phyloP scores from a whole-genome alignment of 106 monocot species.

The Xerophyta viscosa region DNA sequence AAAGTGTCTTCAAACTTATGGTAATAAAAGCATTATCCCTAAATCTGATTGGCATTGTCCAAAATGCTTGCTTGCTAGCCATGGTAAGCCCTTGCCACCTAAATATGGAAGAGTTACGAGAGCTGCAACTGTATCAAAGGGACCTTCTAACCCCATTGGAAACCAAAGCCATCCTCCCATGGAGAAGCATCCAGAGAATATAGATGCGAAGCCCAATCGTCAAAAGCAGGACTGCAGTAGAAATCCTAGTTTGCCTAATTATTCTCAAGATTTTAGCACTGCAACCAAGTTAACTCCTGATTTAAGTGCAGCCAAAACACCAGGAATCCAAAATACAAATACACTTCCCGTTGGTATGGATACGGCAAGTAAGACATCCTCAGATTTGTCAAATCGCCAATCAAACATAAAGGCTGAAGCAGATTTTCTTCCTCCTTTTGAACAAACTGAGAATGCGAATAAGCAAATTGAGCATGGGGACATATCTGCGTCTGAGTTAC shows the following conservation, averaged over 20 bases:
- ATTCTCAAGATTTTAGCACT: conserved; percentile 8
- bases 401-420: conserved; percentile 12
- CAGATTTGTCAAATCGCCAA: not conserved
- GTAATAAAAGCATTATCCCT: conserved; percentile 48
- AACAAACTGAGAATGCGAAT: conserved; percentile 18
- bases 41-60: conserved; percentile 92
- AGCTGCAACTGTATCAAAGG: conserved; percentile 24
- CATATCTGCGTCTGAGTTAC: conserved; percentile 11
- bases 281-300: conserved; percentile 6
- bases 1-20: conserved; percentile 63
- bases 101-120: conserved; percentile 98
- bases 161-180: not conserved
- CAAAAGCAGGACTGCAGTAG: conserved; percentile 29
- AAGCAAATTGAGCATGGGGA: conserved; percentile 4
- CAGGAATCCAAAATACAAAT: conserved; percentile 3
- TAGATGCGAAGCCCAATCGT: conserved; percentile 28
- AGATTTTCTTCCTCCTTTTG: conserved; percentile 4
- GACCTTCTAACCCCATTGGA: conserved; percentile 24
- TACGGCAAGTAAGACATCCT: conserved; percentile 9
- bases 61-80: conserved; percentile 62
- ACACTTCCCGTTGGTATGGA: conserved; percentile 2
- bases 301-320: conserved; percentile 2
- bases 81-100: conserved; percentile 80
- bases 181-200: conserved; percentile 28
- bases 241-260: conserved; percentile 18